Conservation (phyloP, 108 stramenopile species). For the Licmophora abbreviata region DNA sequence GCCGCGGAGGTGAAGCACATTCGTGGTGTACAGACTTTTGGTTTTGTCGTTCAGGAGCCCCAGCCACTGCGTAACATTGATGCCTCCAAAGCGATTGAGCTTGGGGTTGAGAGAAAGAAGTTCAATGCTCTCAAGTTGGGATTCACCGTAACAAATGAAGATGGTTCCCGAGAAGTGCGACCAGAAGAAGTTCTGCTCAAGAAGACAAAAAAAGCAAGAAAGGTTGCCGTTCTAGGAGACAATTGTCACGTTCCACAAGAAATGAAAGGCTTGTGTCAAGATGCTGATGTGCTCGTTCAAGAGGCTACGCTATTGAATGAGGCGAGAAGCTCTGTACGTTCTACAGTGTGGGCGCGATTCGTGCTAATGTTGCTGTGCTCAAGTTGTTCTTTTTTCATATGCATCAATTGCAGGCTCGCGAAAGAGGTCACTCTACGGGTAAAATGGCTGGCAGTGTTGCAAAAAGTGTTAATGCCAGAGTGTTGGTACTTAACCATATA, state of each 20-base stretch:
- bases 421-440: constrained; percentile 68
- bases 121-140: constrained; percentile 65
- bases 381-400: constrained; percentile 3
- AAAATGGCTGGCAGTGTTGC: constrained; percentile 66
- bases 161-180: constrained; percentile 33
- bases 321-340: no score
- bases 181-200: constrained; percentile 48
- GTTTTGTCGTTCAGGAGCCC: constrained; percentile 66
- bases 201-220: constrained; percentile 35
- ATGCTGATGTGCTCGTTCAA: constrained; percentile 82
- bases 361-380: neutral
- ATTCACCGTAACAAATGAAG: constrained; percentile 51
- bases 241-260: constrained; percentile 46
- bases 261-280: constrained; percentile 43
- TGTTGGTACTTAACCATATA: constrained; percentile 73
- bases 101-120: constrained; percentile 65
- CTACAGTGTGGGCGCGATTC: constrained; percentile 11
- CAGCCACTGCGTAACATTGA: constrained; percentile 59
- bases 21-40: constrained; percentile 71
- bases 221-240: constrained; percentile 65
- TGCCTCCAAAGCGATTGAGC: constrained; percentile 40
- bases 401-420: constrained; percentile 15
- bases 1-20: constrained; percentile 77
- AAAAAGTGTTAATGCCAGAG: constrained; percentile 32
- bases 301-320: constrained; percentile 74